Evolutionary conservation across 2,329 filamentous ascomycete species (phyloP).

Genomic region (Talaromyces sp.): DNA sequence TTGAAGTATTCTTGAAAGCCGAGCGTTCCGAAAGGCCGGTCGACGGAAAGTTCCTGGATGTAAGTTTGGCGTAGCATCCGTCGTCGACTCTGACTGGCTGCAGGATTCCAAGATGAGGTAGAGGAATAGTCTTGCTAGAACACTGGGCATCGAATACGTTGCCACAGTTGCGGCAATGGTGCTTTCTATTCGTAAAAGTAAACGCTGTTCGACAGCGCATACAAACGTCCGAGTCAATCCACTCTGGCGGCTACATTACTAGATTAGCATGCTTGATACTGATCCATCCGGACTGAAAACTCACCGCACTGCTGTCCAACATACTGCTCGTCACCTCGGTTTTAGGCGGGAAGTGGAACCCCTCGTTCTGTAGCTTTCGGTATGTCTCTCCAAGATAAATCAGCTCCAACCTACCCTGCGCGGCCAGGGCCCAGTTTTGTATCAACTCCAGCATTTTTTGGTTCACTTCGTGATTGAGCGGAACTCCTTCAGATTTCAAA

Average conservation of each 20-base stretch:
- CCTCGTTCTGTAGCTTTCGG: conserved; percentile 72
- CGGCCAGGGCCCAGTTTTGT: conserved; percentile 86
- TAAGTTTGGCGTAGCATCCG: conserved; percentile 87
- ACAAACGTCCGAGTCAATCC: conserved; percentile 96
- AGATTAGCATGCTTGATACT: background rate
- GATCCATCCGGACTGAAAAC: conserved; percentile 28
- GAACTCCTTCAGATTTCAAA: conserved; percentile 70
- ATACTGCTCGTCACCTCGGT: conserved; percentile 89
- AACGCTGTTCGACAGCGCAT: conserved; percentile 96
- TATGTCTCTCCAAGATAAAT: conserved; percentile 88
- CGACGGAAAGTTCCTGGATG: conserved; percentile 57
- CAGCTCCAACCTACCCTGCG: conserved; percentile 77
- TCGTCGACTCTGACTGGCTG: conserved; percentile 92
- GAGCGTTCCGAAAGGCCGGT: conserved; percentile 38
- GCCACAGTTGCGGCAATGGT: conserved; percentile 96
- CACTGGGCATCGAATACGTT: conserved; percentile 97
- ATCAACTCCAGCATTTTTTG: conserved; percentile 89
- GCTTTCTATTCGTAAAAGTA: conserved; percentile 96
- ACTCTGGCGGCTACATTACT: conserved; percentile 73
- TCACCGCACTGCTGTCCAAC: conserved; percentile 91
- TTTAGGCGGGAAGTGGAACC: conserved; percentile 83
- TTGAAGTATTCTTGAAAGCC: conserved; percentile 44
- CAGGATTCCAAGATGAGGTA: conserved; percentile 89
- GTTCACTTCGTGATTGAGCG: conserved; percentile 80
- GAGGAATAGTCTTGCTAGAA: conserved; percentile 78